Evolutionary conservation across 192 early-diverging fungal species (phyloP), one percentile per base, ranked within the genome.

Genomic region (Glomus cerebriforme): DNA sequence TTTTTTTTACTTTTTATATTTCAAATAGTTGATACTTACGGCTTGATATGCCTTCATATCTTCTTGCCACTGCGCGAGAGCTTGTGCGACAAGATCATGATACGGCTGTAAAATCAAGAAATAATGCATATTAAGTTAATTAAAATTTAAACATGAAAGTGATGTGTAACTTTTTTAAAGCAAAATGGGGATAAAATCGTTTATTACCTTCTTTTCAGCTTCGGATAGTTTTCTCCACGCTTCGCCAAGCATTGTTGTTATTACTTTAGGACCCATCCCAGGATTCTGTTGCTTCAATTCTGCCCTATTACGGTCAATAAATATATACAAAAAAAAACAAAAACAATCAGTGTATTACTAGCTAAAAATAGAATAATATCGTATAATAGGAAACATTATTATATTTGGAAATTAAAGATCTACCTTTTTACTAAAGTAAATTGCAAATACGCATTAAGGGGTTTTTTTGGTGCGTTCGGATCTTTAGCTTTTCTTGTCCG

Each of bases 281-380:
- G 83, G 83, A 65, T 84, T 81, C 72, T 84, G 80, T 77, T 82
- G 81, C 66, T 82, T 82, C 60, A 84, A 80, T 39, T 84, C 83
- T 47, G 79, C 79, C 43, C 83, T 84, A 59, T n/a, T 45, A 32
- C 17, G 26, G 45, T 0, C 27, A 69, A 34, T 31, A 35, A 69
- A 65, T 10, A 69, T 17, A 32, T 34, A n/a, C 27, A 2, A 65
- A 31, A 54, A 54, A 54, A 54, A 54, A 22, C 15, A 15, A 31
- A 31, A 31, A 13, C 31, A 65, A 26, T 65, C 10, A 31, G 13
- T 26, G 10, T 32, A 31, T 65, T 31, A 17, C 31, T 32, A 65
- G 63, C 31, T 22, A 65, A 65, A 26, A 65, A 27, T 65, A 65
- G 35, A 69, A 43, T 43, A 43, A 43, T 43, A 1, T 43, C 10